Base-by-base conservation (phyloP, 2,329 filamentous ascomycete genomes). In the Pestalotiopsis sp. region DNA sequence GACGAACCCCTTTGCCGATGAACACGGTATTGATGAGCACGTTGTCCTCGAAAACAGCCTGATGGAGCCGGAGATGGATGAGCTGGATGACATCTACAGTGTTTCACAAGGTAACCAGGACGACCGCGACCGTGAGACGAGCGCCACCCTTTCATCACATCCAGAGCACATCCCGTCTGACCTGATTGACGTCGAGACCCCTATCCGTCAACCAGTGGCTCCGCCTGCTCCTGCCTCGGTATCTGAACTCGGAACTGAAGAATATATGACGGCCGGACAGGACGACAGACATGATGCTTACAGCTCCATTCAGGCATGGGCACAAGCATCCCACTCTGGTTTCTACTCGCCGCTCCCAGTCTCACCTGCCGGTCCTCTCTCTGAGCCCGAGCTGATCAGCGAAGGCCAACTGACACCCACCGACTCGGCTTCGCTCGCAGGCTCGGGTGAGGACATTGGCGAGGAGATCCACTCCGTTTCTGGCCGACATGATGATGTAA, bases 231-330 rank as follows among this genome's bases (percentile, higher is more conserved):
- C 67, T 13, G 78, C 78, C 1, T 76, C 83, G 3, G 84, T 85
- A 64, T 77, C 73, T 66, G 80, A 83, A 65, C 75, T 83, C 25
- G 79, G 74, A 5, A 77, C 81, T 6, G 80, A 87, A 69, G 85
- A 88, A 73, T 87, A 82, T 77, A 84, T 87, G 81, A 86, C 86
- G 0, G 84, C 86, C 9, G 83, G 84, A 57, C 82, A 86, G 72
- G 81, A 84, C 3, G 80, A 84, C 67, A 78, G 77, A 11, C 68
- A 74, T 23, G 76, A 81, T 14, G 84, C 86, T 1, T 90, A 86
- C 74, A 85, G 86, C 60, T 89, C 87, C 1, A 91, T 91, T 72
- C 88, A 91, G 75, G 89, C 89, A 0, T 91, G 89, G 89, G 89
- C 89, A 1, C 84, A 89, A 72, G 80, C 83, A 68, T 86, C 85